These are phyloP conservation scores for Diplotaxis tenuifolia DNA, from an alignment of 345 rosid species.

Conservation along the genomic window DNA sequence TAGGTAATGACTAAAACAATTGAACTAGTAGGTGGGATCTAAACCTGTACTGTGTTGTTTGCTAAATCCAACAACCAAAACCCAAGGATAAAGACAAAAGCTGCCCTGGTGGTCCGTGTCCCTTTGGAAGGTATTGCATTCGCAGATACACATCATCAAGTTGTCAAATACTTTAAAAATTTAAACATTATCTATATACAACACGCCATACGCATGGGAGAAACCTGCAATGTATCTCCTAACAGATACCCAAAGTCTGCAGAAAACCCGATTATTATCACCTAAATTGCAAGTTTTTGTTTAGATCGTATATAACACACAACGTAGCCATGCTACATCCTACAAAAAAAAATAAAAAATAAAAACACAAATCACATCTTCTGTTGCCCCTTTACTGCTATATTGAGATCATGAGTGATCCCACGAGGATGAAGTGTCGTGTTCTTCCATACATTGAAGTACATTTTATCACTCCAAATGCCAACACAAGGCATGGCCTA, in stretches of 20 bases:
- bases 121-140: conserved; percentile 86
- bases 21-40: conserved; percentile 3
- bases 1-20: background rate
- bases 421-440: conserved; percentile 88
- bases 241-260: conserved; percentile 95
- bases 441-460: conserved; percentile 86
- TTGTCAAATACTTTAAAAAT: background rate
- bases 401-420: conserved; percentile 79
- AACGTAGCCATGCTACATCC: conserved; percentile 13
- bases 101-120: conserved; percentile 80
- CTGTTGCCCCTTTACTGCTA: conserved; percentile 62
- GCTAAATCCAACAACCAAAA: conserved; percentile 99
- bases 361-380: conserved; percentile 21
- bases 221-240: conserved; percentile 93
- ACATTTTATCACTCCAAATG: conserved; percentile 97
- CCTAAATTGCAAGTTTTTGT: conserved; percentile 72
- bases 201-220: conserved; percentile 17
- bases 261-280: conserved; percentile 93
- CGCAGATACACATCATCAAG: conserved; percentile 10
- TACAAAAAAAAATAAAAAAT: background rate
- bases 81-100: conserved; percentile 81
- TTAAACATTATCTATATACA: conserved; percentile 8
- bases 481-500: conserved; percentile 99
- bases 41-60: conserved; percentile 94
- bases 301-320: conserved; percentile 43